A percentile compares a stretch with the other conserved stretches of the same genome.
These are phyloP conservation scores for Diaporthe sp. DNA, from an alignment of 2,329 filamentous ascomycete genomes.

Conservation along the genomic window DNA sequence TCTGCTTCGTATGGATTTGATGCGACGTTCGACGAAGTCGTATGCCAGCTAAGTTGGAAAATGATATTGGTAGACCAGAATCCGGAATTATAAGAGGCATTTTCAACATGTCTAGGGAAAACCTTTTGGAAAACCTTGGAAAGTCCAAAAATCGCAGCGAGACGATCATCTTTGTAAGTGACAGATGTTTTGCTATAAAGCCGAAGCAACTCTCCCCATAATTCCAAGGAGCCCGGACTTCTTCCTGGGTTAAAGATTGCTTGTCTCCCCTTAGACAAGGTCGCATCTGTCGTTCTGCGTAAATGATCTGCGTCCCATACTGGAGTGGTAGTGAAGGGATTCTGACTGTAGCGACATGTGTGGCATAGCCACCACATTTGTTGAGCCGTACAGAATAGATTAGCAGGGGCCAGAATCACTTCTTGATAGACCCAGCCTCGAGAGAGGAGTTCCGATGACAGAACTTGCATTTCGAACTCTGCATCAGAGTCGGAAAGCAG, in stretches of 20 bases:
- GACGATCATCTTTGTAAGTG: background rate
- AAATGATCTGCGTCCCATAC: no score
- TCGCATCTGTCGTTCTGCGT: no score
- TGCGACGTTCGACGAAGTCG: background rate
- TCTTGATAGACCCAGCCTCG: conserved; percentile 32
- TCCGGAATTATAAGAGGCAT: background rate
- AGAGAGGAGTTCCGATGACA: background rate
- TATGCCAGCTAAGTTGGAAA: background rate
- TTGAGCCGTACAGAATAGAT: background rate
- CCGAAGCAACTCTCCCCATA: background rate
- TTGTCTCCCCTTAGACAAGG: background rate
- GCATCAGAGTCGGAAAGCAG: background rate
- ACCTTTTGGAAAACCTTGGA: background rate
- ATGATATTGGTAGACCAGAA: background rate
- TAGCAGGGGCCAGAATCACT: conserved; percentile 3
- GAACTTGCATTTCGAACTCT: background rate
- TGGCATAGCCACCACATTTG: conserved; percentile 21
- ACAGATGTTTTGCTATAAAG: background rate
- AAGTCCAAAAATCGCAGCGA: background rate
- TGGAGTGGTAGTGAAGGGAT: no score
- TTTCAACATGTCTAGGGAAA: background rate
- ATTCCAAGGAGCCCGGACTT: background rate
- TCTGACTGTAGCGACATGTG: no score
- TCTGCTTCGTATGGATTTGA: no score
- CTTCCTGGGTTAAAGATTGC: no score